Evolutionary conservation across 495 filamentous ascomycete species (phyloP).

Genomic region (Parathielavia hyrcaniae): DNA sequence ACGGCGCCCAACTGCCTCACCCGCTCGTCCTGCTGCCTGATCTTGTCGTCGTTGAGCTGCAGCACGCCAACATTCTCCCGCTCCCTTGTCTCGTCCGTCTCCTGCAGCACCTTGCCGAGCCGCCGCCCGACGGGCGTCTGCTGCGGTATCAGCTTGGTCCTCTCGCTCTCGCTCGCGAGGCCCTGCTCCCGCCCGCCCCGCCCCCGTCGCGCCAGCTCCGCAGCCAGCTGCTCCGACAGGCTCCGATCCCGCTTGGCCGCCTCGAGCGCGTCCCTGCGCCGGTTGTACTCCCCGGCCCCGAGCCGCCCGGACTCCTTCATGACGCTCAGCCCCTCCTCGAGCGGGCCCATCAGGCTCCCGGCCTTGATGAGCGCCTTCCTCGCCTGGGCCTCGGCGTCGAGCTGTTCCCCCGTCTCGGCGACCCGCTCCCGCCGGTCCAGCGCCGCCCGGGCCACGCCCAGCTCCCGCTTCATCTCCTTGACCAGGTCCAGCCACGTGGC

Average conservation of each 20-base stretch:
- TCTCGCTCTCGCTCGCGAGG: slow-evolving; percentile 28
- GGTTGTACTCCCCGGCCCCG: slow-evolving; percentile 80
- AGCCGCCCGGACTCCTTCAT: slow-evolving; percentile 46
- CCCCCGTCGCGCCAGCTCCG: slow-evolving; percentile 54
- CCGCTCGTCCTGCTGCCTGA: slow-evolving; percentile 78
- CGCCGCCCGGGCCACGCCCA: slow-evolving; percentile 75
- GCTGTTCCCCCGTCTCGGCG: slow-evolving; percentile 41
- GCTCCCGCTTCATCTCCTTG: slow-evolving; percentile 68
- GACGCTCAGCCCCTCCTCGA: slow-evolving; percentile 65
- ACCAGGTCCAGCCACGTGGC: slow-evolving; percentile 82
- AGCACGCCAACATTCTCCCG: slow-evolving; percentile 85
- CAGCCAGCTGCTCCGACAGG: slow-evolving; percentile 73
- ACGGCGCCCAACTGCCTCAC: slow-evolving; percentile 70
- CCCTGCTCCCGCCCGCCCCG: slow-evolving; percentile 23
- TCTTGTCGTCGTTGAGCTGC: slow-evolving; percentile 75
- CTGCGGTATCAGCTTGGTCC: slow-evolving; percentile 25
- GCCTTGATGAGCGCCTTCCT: slow-evolving; percentile 77
- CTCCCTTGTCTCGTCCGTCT: slow-evolving; percentile 83
- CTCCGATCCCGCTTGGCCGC: slow-evolving; percentile 78
- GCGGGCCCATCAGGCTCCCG: slow-evolving; percentile 54
- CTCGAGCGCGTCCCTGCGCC: slow-evolving; percentile 71
- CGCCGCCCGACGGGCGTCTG: slow-evolving; percentile 52
- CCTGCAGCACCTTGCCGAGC: slow-evolving; percentile 66
- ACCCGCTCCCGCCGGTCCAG: slow-evolving; percentile 73
- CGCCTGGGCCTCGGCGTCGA: slow-evolving; percentile 70